A percentile compares a stretch with the other conserved stretches of the same genome.
phyloP scores from a whole-genome alignment of 352 stramenopile genomes.

The Phytophthora lateralis region DNA sequence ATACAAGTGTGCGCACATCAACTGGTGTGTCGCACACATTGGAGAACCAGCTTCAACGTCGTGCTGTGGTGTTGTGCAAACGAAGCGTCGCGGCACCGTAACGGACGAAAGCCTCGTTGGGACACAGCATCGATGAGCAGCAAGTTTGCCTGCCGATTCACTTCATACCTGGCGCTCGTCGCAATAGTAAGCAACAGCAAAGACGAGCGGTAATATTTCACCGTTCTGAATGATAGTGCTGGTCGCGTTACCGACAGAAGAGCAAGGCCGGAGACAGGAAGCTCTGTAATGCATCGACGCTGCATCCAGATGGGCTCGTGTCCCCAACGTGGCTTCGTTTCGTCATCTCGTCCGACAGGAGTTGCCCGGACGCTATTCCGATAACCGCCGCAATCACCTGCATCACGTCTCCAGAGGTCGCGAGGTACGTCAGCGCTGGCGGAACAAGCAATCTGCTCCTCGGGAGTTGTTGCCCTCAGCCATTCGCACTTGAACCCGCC shows the following conservation, averaged over 20 bases:
- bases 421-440: slow-evolving; percentile 30
- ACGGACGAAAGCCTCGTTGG: slow-evolving; percentile 25
- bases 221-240: background rate
- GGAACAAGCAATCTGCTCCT: background rate
- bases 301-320: slow-evolving; percentile 9
- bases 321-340: slow-evolving; percentile 19
- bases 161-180: background rate
- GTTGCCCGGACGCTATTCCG: slow-evolving; percentile 5
- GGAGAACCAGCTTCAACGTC: slow-evolving; percentile 20
- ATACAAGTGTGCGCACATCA: slow-evolving; percentile 16
- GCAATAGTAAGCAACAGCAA: background rate
- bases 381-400: slow-evolving; percentile 21
- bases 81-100: slow-evolving; percentile 17
- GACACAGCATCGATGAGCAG: slow-evolving; percentile 5
- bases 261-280: no score
- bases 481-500: background rate
- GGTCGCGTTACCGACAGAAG: background rate
- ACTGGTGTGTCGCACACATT: slow-evolving; percentile 14
- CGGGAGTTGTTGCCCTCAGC: slow-evolving; percentile 5
- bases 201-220: slow-evolving; percentile 4
- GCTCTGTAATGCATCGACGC: slow-evolving; percentile 1
- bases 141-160: no score
- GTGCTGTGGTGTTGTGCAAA: slow-evolving; percentile 3
- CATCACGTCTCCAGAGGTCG: slow-evolving; percentile 22
- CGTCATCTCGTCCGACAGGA: slow-evolving; percentile 29